A percentile compares a stretch with the other conserved stretches of the same genome.
Conservation (phyloP, 352 stramenopile genomes). For the Globisporangium viniferum region DNA sequence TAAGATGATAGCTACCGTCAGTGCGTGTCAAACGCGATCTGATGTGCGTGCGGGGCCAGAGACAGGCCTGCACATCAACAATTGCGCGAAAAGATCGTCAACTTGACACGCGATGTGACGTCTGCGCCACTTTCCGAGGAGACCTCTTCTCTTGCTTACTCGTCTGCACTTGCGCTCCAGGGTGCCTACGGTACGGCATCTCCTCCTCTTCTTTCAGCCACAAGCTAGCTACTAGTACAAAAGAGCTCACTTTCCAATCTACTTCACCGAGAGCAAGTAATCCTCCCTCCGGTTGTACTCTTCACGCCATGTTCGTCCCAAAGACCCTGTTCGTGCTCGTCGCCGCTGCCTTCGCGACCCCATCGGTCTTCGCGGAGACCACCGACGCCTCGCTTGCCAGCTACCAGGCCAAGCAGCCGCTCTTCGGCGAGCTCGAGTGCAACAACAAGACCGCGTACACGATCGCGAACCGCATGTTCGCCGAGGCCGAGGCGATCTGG, state of each 20-base stretch:
- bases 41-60: not conserved
- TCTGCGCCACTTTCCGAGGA: not conserved
- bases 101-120: constrained; percentile 4
- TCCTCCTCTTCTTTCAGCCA: not conserved
- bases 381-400: not conserved
- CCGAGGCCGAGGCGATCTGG: constrained; percentile 30
- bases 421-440: constrained; percentile 26
- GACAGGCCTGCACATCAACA: not conserved
- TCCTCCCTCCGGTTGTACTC: not conserved
- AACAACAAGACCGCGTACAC: constrained; percentile 17
- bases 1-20: not conserved
- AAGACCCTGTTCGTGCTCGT: constrained; percentile 19
- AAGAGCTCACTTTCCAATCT: not conserved
- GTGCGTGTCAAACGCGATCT: not conserved
- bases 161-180: not conserved
- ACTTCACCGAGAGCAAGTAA: not conserved
- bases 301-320: constrained; percentile 19
- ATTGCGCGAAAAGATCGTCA: not conserved
- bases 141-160: not conserved
- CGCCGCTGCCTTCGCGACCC: not conserved
- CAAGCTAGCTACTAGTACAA: not conserved
- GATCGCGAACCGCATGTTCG: constrained; percentile 24
- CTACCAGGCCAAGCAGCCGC: constrained; percentile 5
- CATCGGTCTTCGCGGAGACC: constrained; percentile 9
- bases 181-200: not conserved